phyloP scores from a whole-genome alignment of 225 moss, liverwort and hornwort species.

The Sphagnum tenellum region DNA sequence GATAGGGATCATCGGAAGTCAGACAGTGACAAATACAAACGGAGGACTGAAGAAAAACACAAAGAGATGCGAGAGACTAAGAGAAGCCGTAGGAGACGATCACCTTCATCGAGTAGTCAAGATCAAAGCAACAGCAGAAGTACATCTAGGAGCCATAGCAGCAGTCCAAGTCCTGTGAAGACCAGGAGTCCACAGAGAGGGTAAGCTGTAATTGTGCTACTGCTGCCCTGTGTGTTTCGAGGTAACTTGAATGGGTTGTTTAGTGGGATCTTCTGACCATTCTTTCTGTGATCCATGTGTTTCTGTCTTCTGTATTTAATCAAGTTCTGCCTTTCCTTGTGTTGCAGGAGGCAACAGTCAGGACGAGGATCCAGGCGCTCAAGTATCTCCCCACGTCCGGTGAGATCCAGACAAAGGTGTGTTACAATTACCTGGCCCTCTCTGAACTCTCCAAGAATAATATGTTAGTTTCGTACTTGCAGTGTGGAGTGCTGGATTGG shows the following conservation, averaged over 20 bases:
- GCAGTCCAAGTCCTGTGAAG: constrained; percentile 60
- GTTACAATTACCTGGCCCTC: constrained; percentile 20
- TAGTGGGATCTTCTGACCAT: too few species aligned
- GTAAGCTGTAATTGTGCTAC: constrained; percentile 15
- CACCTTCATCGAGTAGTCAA: constrained; percentile 75
- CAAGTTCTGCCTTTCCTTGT: background rate
- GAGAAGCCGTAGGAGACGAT: constrained; percentile 44
- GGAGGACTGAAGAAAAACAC: constrained; percentile 47
- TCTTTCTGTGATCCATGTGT: too few species aligned
- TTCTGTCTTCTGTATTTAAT: too few species aligned
- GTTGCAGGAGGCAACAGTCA: constrained; percentile 37
- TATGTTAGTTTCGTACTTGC: too few species aligned
- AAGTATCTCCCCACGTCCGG: constrained; percentile 55
- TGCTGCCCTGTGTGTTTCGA: too few species aligned
- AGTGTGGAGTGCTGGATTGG: too few species aligned
- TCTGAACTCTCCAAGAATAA: constrained; percentile 6
- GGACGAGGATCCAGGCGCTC: constrained; percentile 55
- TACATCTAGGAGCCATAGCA: constrained; percentile 62
- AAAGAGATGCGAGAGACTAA: constrained; percentile 44
- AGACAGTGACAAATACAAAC: constrained; percentile 53
- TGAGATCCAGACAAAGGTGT: constrained; percentile 80
- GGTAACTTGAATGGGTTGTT: too few species aligned
- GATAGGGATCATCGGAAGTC: constrained; percentile 5
- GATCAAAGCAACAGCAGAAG: constrained; percentile 61
- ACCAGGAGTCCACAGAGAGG: constrained; percentile 63